These are phyloP conservation scores for Scutellaria baicalensis DNA, from an alignment of 257 asterid genomes.

Conservation along the genomic window DNA sequence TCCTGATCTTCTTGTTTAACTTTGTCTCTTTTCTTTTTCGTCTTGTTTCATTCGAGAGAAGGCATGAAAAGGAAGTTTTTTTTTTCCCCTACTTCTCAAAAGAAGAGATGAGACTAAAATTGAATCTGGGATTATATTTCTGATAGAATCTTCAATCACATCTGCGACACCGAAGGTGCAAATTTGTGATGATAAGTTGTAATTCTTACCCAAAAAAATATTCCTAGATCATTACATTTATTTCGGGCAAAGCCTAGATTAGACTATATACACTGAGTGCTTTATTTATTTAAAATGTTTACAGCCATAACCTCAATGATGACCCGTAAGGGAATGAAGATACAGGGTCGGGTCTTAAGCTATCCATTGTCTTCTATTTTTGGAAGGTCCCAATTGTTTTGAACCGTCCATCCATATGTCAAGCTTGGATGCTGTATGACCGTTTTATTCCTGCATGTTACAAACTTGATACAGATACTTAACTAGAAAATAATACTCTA, in stretches of 20 bases:
- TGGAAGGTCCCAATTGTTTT: background rate
- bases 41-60: background rate
- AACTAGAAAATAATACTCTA: background rate
- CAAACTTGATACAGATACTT: background rate
- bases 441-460: background rate
- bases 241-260: background rate
- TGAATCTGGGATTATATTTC: background rate
- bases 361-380: background rate
- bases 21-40: background rate
- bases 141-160: constrained; percentile 1
- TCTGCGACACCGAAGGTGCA: background rate
- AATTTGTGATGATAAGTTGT: background rate
- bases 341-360: background rate
- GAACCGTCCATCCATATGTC: background rate
- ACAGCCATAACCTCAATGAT: background rate
- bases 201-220: background rate
- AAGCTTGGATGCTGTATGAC: background rate
- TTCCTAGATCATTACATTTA: background rate
- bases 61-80: background rate
- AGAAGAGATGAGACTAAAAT: background rate
- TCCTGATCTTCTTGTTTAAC: background rate
- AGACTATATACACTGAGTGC: background rate
- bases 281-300: background rate
- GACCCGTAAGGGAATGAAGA: background rate
- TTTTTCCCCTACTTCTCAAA: background rate